These are phyloP conservation scores for Berberis thunbergii DNA, from an alignment of 164 flowering plant species.

Conservation along the genomic window DNA sequence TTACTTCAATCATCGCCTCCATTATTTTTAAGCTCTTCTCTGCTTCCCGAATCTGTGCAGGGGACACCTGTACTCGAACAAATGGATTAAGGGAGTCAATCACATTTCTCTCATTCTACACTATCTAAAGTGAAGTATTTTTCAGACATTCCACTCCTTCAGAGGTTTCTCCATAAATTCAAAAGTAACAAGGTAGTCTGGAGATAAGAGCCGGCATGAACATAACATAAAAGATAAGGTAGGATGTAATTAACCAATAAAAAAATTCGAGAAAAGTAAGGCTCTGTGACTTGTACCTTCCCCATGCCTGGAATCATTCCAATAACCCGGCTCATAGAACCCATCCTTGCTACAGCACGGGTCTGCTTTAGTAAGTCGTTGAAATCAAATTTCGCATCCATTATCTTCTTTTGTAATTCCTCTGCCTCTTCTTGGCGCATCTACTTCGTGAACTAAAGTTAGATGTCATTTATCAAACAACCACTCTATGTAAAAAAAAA, in stretches of 20 bases:
- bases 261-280: not conserved
- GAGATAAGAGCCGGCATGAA: no score
- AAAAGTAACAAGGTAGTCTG: no score
- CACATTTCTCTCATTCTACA: not conserved
- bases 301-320: constrained; percentile 99
- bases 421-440: constrained; percentile 98
- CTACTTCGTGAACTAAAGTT: constrained; percentile 25
- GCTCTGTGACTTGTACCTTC: constrained; percentile 42
- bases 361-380: constrained; percentile 98
- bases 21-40: constrained; percentile 82
- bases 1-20: constrained; percentile 92
- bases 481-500: constrained; percentile 2
- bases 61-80: constrained; percentile 56
- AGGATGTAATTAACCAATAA: not conserved
- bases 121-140: not conserved
- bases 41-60: constrained; percentile 95
- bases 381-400: constrained; percentile 96
- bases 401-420: constrained; percentile 88
- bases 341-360: constrained; percentile 92
- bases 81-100: not conserved
- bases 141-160: not conserved
- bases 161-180: not conserved
- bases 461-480: constrained; percentile 2
- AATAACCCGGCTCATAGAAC: constrained; percentile 84
- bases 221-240: not conserved